phyloP scores from a whole-genome alignment of 805 yeast genomes.

The Lipomyces sp. region DNA sequence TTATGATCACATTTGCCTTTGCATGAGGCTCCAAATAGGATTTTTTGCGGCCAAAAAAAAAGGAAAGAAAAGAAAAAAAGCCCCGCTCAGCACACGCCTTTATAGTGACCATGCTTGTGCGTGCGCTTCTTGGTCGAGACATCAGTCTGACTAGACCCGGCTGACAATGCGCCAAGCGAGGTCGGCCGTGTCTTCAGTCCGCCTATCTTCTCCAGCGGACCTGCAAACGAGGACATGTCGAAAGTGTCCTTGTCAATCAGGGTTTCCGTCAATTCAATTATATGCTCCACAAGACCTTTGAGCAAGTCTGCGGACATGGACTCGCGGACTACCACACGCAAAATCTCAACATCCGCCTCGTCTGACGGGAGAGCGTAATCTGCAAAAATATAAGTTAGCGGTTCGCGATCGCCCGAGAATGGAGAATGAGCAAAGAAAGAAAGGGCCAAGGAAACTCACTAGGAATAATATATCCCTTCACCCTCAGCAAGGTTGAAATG shows the following conservation, averaged over 20 bases:
- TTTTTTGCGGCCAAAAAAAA: too few species aligned
- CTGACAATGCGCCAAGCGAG: slow-evolving; percentile 19
- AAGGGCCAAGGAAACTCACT: slow-evolving; percentile 3
- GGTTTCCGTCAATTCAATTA: slow-evolving; percentile 12
- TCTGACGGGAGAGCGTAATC: slow-evolving; percentile 75
- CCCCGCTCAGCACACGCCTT: slow-evolving; percentile 23
- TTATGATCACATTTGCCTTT: too few species aligned
- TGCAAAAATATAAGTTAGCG: slow-evolving; percentile 51
- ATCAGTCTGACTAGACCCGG: slow-evolving; percentile 1
- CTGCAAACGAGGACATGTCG: slow-evolving; percentile 16
- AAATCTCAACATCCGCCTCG: slow-evolving; percentile 60
- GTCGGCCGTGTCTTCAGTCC: slow-evolving; percentile 2
- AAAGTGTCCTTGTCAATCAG: slow-evolving; percentile 10
- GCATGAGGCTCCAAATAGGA: too few species aligned
- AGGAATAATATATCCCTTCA: slow-evolving; percentile 72
- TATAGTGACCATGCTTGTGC: slow-evolving; percentile 23
- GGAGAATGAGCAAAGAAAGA: not conserved
- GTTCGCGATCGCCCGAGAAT: too few species aligned
- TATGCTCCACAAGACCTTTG: slow-evolving; percentile 37
- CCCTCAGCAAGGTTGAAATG: slow-evolving; percentile 67
- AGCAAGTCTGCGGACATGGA: slow-evolving; percentile 62
- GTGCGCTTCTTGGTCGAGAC: not conserved
- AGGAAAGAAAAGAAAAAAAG: too few species aligned
- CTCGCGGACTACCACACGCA: slow-evolving; percentile 79
- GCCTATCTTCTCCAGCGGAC: slow-evolving; percentile 11